These are phyloP conservation scores for Piper betle DNA, from an alignment of 164 flowering plant genomes.

Conservation along the genomic window DNA sequence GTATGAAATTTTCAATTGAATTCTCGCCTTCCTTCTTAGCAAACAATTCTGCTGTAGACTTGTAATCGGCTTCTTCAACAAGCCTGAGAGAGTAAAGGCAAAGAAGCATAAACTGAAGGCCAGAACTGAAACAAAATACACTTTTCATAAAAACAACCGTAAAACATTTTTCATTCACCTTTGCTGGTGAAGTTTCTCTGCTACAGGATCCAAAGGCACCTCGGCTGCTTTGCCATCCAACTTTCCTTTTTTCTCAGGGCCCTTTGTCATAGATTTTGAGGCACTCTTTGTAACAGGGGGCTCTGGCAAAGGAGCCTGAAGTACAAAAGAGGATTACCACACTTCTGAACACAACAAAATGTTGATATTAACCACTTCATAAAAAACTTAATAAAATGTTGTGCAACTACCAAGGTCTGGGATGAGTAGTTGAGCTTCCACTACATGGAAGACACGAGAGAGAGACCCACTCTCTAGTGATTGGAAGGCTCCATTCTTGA, in stretches of 20 bases:
- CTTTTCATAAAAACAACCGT: background rate
- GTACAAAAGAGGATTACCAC: background rate
- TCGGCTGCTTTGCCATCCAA: slow-evolving; percentile 38
- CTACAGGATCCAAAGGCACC: slow-evolving; percentile 59
- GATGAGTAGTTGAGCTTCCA: too few species aligned
- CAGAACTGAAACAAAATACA: background rate
- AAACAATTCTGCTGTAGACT: slow-evolving; percentile 72
- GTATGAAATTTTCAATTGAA: slow-evolving; percentile 72
- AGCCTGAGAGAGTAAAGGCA: slow-evolving; percentile 34
- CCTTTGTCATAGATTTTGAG: slow-evolving; percentile 31
- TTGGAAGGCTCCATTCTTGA: too few species aligned
- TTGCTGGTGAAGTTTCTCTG: slow-evolving; percentile 92
- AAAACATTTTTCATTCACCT: slow-evolving; percentile 25
- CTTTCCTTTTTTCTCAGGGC: slow-evolving; percentile 19
- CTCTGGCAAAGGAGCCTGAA: slow-evolving; percentile 9
- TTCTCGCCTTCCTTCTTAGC: slow-evolving; percentile 55
- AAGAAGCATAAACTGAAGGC: too few species aligned
- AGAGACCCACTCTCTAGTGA: too few species aligned
- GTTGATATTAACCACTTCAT: too few species aligned
- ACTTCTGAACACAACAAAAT: background rate
- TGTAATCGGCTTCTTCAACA: slow-evolving; percentile 89
- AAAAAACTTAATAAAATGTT: too few species aligned
- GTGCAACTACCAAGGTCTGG: too few species aligned
- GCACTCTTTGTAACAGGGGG: slow-evolving; percentile 30
- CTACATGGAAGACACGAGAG: too few species aligned